These are phyloP conservation scores for Calonectria pteridis DNA, from an alignment of 2,329 filamentous ascomycete genomes.

Conservation along the genomic window DNA sequence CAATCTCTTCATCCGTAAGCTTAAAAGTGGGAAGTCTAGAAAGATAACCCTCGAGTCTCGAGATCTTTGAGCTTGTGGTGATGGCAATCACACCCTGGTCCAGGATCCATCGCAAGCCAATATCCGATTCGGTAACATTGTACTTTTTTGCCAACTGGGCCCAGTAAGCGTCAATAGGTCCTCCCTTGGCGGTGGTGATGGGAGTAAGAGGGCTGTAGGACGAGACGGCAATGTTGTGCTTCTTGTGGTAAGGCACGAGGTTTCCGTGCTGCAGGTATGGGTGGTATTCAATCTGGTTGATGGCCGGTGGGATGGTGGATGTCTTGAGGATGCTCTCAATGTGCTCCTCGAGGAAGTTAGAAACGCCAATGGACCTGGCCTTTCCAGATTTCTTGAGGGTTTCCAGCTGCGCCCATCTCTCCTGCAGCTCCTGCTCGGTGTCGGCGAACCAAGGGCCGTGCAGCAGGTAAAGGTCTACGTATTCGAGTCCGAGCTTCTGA, in stretches of 20 bases:
- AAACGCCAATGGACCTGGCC: slow-evolving; percentile 80
- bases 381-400: slow-evolving; percentile 75
- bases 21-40: slow-evolving; percentile 65
- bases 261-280: slow-evolving; percentile 78
- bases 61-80: slow-evolving; percentile 70
- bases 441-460: slow-evolving; percentile 69
- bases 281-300: slow-evolving; percentile 88
- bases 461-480: slow-evolving; percentile 79
- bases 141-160: slow-evolving; percentile 68
- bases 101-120: slow-evolving; percentile 71
- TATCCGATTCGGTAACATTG: slow-evolving; percentile 65
- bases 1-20: slow-evolving; percentile 70
- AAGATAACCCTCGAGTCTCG: slow-evolving; percentile 68
- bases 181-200: slow-evolving; percentile 59
- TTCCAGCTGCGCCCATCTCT: slow-evolving; percentile 71
- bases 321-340: slow-evolving; percentile 69
- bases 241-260: slow-evolving; percentile 68
- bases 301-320: slow-evolving; percentile 72
- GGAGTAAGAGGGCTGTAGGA: slow-evolving; percentile 70
- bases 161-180: slow-evolving; percentile 67
- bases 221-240: slow-evolving; percentile 68
- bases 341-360: slow-evolving; percentile 75
- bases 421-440: slow-evolving; percentile 65
- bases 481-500: slow-evolving; percentile 74
- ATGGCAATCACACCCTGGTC: slow-evolving; percentile 70